Evolutionary conservation across 2,329 filamentous ascomycete genomes (phyloP).

Genomic region (Lachnellula cervina): DNA sequence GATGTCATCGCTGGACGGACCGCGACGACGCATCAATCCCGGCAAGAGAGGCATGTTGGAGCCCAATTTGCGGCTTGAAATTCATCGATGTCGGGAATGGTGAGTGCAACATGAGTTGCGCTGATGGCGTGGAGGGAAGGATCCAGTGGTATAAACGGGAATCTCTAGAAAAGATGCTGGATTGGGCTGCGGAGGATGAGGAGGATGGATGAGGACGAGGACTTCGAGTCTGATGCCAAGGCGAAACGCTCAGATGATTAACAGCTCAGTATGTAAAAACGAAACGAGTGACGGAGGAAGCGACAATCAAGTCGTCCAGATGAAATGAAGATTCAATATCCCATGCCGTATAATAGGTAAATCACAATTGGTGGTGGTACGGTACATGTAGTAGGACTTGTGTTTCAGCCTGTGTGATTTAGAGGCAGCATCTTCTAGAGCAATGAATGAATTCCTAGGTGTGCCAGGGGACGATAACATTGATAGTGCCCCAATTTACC

Average conservation of each 20-base stretch:
- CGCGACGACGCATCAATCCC: conserved; percentile 28
- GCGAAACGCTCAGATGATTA: conserved; percentile 3
- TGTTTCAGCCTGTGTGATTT: no score
- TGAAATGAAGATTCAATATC: no score
- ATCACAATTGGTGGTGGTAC: no score
- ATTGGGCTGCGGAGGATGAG: neutral
- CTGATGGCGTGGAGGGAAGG: neutral
- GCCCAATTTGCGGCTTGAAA: neutral
- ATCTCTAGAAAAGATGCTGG: neutral
- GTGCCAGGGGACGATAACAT: no score
- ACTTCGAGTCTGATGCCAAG: neutral
- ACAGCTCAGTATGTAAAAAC: neutral
- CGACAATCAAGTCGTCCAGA: neutral
- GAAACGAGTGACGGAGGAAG: conserved; percentile 7
- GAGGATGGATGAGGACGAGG: no score
- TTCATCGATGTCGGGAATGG: conserved; percentile 29
- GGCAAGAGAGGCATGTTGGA: conserved; percentile 27
- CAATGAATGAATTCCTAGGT: no score
- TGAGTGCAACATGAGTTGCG: neutral
- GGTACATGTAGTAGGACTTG: no score
- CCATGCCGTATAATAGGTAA: no score
- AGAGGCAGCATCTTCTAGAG: no score
- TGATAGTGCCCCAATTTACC: no score
- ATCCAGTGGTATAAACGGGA: neutral
- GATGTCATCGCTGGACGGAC: conserved; percentile 27